Evolutionary conservation across 331 rosid genomes (phyloP).

Genomic region (Malus hybrid): DNA sequence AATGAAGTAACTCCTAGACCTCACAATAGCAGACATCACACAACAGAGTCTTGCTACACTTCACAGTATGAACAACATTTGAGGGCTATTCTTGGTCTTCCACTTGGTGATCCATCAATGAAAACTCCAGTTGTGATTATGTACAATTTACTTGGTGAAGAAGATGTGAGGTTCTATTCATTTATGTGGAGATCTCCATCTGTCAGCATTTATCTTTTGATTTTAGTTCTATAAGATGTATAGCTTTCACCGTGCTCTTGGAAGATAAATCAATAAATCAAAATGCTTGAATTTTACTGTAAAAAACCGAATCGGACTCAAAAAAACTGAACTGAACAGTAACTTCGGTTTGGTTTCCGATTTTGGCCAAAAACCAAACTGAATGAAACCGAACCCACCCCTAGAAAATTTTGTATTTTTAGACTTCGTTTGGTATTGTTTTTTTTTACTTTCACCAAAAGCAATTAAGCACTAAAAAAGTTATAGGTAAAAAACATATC

Average conservation of each 20-base stretch:
- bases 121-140: conserved; percentile 68
- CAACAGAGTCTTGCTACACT: conserved; percentile 73
- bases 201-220: not conserved
- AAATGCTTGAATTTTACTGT: not conserved
- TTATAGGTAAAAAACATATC: too few relatives aligned
- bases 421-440: too few relatives aligned
- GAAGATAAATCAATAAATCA: not conserved
- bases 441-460: too few relatives aligned
- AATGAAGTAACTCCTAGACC: conserved; percentile 93
- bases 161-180: conserved; percentile 42
- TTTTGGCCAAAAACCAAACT: too few relatives aligned
- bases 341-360: too few relatives aligned
- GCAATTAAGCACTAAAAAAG: too few relatives aligned
- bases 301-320: too few relatives aligned
- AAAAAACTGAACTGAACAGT: too few relatives aligned
- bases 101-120: conserved; percentile 86
- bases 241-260: not conserved
- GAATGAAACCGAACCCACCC: too few relatives aligned
- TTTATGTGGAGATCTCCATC: not conserved
- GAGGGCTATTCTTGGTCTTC: conserved; percentile 85
- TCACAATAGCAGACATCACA: conserved; percentile 88
- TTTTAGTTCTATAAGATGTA: not conserved
- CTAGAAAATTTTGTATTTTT: too few relatives aligned
- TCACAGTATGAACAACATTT: conserved; percentile 85
- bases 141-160: conserved; percentile 85